Percentiles rank a stretch among this genome's conserved stretches.
Conservation (phyloP, 345 rosid genomes). For the Lumnitzera racemosa region DNA sequence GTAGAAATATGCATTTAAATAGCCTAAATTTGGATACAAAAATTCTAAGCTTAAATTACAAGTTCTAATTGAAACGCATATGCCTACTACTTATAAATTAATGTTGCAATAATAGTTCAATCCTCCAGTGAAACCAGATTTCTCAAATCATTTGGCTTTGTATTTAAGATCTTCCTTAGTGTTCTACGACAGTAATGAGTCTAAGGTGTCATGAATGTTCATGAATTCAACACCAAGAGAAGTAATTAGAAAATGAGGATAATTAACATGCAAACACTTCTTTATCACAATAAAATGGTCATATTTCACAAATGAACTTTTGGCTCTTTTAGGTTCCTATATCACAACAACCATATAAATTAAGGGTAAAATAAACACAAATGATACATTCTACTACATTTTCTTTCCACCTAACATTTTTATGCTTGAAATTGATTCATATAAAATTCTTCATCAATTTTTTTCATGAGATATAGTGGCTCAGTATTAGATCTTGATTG, state of each 20-base stretch:
- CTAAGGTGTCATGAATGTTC: constrained; percentile 23
- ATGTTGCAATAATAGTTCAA: constrained; percentile 23
- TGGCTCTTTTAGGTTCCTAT: constrained; percentile 19
- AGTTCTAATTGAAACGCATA: too few species aligned
- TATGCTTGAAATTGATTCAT: constrained; percentile 15
- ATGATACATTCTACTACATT: too few species aligned
- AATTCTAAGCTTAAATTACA: too few species aligned
- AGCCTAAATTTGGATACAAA: too few species aligned
- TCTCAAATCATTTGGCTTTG: constrained; percentile 17
- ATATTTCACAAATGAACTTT: constrained; percentile 21
- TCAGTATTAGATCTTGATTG: constrained; percentile 10
- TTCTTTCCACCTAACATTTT: too few species aligned
- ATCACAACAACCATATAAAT: neutral
- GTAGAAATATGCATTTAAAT: too few species aligned
- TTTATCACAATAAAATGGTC: constrained; percentile 18
- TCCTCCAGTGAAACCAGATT: constrained; percentile 23
- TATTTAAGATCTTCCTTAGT: constrained; percentile 24
- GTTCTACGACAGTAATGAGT: constrained; percentile 19
- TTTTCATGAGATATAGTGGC: constrained; percentile 5
- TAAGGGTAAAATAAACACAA: too few species aligned
- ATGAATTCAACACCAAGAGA: constrained; percentile 17
- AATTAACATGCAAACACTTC: constrained; percentile 18
- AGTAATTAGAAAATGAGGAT: constrained; percentile 20
- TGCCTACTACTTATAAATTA: constrained; percentile 8
- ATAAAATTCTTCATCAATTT: constrained; percentile 15